Evolutionary conservation across 148 eudicot genomes (phyloP), one percentile per base, ranked within the genome.

Genomic region (Talinum fruticosum): DNA sequence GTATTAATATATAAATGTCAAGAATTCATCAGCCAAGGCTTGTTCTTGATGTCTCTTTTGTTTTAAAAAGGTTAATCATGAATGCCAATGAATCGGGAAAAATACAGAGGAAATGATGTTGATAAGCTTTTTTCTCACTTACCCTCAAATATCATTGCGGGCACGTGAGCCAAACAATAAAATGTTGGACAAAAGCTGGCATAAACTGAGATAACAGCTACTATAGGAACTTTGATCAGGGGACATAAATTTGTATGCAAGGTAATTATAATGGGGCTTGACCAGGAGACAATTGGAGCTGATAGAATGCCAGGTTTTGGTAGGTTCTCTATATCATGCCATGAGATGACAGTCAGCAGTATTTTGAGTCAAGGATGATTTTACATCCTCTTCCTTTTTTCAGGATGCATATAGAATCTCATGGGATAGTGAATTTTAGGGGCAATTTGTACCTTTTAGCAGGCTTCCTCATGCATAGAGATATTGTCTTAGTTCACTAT

Each of bases 171-270:
- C 3, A 72, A 29, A 28, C 24, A 72, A 15, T 5, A 16, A 38
- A 19, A 65, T 6, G 47, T 59, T 74, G 69, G 53, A 37, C 16
- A 36, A 53, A 74, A 74, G 68, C 28, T 6, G 53, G 69, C 51
- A 36, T 28, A n/a, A 16, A n/a, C 8, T 15, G 1, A 24, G 44
- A 74, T n/a, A 74, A 8, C 23, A 35, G 41, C 34, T 26, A 61
- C 30, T 23, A 32, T 26, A 59, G 68, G 62, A 59, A 30, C 68
- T 61, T 36, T 61, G 35, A 29, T 75, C 5, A 10, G 38, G 30
- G n/a, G 41, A 38, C 28, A 1, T 64, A 10, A 6, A 21, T 3
- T 2, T 23, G 2, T 65, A 19, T 66, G 29, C 28, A 14, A 66
- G 41, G 6, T 19, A 51, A 19, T 32, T 54, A 7, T 66, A 33